Base-by-base conservation (phyloP, 306 rosid species). In the Castanospermum australe region DNA sequence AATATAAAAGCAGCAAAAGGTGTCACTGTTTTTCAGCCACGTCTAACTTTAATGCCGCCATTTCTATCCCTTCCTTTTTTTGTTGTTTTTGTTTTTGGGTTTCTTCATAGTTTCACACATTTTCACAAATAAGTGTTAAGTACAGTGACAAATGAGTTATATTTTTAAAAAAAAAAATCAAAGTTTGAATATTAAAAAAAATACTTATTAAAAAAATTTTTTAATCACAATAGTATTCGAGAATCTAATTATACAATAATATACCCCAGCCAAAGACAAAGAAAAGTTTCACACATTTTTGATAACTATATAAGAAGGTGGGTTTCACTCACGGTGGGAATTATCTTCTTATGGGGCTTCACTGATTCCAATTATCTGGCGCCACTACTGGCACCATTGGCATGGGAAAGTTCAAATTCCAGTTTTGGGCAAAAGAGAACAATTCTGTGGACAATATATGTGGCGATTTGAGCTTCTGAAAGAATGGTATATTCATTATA, bases 351-450 rank as follows among this genome's bases (percentile, higher is more conserved):
- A 67, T 38, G 20, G 72, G 69, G 57, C 47, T 76, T 59, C 70
- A 61, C 36, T 75, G 51, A 82, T 82, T 77, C 83, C 88, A 56
- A 65, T 71, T 77, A 72, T 72, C 85, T 77, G 85, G 83, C 69
- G 75, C 67, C 75, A 73, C 57, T 72, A 66, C 85, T 77, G 85
- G 83, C 69, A 70, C 67, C 75, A 73, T 56, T 72, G 71, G 59
- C 83, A 71, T 78, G 5, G 38, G 6, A 55, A 65, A 62, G 52
- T 82, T 77, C 63, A 22, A 42, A 82, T 76, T 82, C 78, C 57
- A 57, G 35, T 63, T 45, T 76, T 41, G 41, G 38, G n/a, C 2
- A 42, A 42, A 62, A 71, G 24, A 5, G 76, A 65, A 65, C 42
- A 50, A 24, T 65, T 75, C n/a, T 1, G 48, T 75, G 24, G n/a